Conservation (phyloP, 2,329 filamentous ascomycete species). For the Lasiodiplodia citricola region DNA sequence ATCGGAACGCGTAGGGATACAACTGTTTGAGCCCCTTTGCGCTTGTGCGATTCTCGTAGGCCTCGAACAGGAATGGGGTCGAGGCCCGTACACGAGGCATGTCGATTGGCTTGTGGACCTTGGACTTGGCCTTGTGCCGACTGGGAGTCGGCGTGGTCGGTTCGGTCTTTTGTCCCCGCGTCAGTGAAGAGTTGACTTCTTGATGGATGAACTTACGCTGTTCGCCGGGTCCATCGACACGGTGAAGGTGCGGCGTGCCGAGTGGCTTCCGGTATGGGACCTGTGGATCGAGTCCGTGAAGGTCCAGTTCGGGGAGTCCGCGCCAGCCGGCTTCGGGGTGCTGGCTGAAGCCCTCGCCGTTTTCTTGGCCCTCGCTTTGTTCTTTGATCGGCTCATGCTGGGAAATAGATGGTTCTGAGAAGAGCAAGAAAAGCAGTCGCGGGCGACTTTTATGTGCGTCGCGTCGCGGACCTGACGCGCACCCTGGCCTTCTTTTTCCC, state of each 20-base stretch:
- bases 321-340: neutral
- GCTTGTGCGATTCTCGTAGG: neutral
- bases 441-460: neutral
- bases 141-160: neutral
- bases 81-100: neutral
- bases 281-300: neutral
- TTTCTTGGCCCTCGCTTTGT: neutral
- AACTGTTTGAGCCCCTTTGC: neutral
- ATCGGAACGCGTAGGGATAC: neutral
- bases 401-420: neutral
- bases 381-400: no score
- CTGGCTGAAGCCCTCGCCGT: neutral
- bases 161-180: neutral
- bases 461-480: neutral
- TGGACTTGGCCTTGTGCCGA: neutral
- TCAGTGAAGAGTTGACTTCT: neutral
- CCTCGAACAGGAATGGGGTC: neutral
- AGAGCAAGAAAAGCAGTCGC: neutral
- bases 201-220: neutral
- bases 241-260: neutral
- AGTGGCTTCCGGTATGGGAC: neutral
- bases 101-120: neutral
- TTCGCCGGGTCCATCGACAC: neutral
- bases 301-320: neutral
- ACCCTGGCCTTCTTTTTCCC: neutral